Evolutionary conservation across 139 green algal genomes (phyloP).

Genomic region (Mesotaenium endlicherianum): DNA sequence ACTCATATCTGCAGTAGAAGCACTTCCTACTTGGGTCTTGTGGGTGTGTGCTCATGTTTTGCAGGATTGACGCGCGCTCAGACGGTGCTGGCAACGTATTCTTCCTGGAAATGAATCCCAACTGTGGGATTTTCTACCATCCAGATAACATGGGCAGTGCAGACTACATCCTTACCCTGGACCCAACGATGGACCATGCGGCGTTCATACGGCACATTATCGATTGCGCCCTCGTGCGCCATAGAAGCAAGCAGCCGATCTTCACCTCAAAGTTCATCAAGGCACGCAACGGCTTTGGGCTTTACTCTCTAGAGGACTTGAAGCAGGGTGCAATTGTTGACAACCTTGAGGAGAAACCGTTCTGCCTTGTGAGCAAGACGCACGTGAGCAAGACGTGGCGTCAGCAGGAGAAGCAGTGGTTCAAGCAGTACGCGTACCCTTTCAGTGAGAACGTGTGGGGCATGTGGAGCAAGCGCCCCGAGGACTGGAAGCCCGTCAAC

Average conservation of each 20-base stretch:
- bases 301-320: constrained; percentile 7
- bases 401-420: constrained; percentile 7
- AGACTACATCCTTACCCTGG: constrained; percentile 31
- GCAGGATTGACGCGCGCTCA: not conserved
- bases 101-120: constrained; percentile 41
- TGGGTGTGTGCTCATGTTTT: no score
- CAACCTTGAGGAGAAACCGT: not conserved
- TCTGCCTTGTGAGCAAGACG: constrained; percentile 3
- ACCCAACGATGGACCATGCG: constrained; percentile 13
- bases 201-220: constrained; percentile 4
- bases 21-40: no score
- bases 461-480: constrained; percentile 10
- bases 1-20: no score
- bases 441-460: not conserved
- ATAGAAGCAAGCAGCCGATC: not conserved
- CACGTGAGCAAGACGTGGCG: constrained; percentile 15
- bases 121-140: constrained; percentile 43
- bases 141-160: constrained; percentile 15
- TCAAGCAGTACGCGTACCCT: constrained; percentile 25
- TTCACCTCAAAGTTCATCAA: not conserved
- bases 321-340: constrained; percentile 5
- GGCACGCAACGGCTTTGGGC: not conserved
- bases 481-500: constrained; percentile 41
- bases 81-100: constrained; percentile 14
- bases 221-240: not conserved